These are phyloP conservation scores for Diospyros lotus DNA, from an alignment of 148 eudicot genomes.

Conservation along the genomic window DNA sequence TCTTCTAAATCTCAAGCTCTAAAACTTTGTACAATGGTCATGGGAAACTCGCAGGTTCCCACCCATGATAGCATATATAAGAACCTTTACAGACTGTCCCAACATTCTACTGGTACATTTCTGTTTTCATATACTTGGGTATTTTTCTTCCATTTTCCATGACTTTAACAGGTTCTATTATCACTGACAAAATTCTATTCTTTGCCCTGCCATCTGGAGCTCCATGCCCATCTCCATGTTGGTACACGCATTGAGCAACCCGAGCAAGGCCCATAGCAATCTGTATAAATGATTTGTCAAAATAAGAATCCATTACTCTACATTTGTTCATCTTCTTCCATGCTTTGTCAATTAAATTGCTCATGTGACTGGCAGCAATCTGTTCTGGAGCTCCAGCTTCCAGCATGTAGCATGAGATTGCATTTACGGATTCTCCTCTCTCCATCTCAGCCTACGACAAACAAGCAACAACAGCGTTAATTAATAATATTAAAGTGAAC, in stretches of 20 bases:
- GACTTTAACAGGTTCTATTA: conserved; percentile 21
- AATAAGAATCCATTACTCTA: not conserved
- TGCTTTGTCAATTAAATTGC: conserved; percentile 19
- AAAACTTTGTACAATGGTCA: no score
- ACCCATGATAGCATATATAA: no score
- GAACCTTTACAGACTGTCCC: no score
- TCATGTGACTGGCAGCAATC: conserved; percentile 21
- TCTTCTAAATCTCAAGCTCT: no score
- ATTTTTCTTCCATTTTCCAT: no score
- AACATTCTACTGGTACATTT: no score
- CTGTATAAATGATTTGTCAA: conserved; percentile 15
- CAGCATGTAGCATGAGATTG: conserved; percentile 25
- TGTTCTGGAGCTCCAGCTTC: conserved; percentile 19
- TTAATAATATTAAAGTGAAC: not conserved
- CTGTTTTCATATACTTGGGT: no score
- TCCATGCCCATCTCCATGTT: conserved; percentile 34
- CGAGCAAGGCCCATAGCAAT: conserved; percentile 25
- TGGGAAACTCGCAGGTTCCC: no score
- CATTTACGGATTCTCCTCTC: conserved; percentile 29
- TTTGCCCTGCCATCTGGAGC: conserved; percentile 21
- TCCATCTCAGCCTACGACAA: conserved; percentile 22
- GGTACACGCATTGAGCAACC: conserved; percentile 23
- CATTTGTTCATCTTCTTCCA: conserved; percentile 31
- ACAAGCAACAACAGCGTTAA: not conserved
- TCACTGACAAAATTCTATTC: conserved; percentile 13